Evolutionary conservation across 148 eudicot species (phyloP), one percentile per base, ranked within the genome.

Genomic region (Amaranthus hypochondriacus): DNA sequence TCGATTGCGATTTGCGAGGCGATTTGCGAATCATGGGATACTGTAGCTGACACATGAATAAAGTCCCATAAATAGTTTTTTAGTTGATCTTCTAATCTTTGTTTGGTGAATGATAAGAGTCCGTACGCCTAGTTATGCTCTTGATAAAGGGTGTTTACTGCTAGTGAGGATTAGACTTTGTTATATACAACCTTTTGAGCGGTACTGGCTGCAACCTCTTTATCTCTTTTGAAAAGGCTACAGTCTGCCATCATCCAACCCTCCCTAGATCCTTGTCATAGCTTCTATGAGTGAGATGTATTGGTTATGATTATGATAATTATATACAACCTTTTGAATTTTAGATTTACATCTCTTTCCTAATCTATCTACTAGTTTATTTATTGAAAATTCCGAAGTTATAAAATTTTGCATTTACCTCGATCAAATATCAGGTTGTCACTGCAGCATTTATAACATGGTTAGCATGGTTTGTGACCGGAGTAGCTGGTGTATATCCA

Each of bases 391-490:
- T 28, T 48, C 8, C 59, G 51, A 39, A 60, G 64, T 9, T 5
- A 48, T 64, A 52, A 56, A 57, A 47, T 48, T 48, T 77, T 55
- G 44, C 58, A 5, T 70, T 43, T 55, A 53, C 74, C 21, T 3
- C 56, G 39, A 73, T 61, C 47, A 9, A 60, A 82, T 72, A 51
- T 55, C 83, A 95, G 99, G 96, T 90, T 70, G 94, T 95, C 69
- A 79, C 84, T 46, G 91, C 78, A 67, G 90, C 99, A 66, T 83
- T 90, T 69, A 7, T 89, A 42, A 95, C 99, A 62, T 95, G 96
- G 96, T 62, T 92, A 50, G 90, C 83, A 52, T 95, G 99, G 99
- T 92, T 90, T 71, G 65, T 85, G 61, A 76, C 89, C 74, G 99
- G 99, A 50, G 86, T 85, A 75, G 83, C 81, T 76, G 89, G 89